A percentile compares a stretch with the other conserved stretches of the same genome.
Evolutionary conservation across 345 rosid species (phyloP).

Genomic region (Eucalyptus cloeziana): DNA sequence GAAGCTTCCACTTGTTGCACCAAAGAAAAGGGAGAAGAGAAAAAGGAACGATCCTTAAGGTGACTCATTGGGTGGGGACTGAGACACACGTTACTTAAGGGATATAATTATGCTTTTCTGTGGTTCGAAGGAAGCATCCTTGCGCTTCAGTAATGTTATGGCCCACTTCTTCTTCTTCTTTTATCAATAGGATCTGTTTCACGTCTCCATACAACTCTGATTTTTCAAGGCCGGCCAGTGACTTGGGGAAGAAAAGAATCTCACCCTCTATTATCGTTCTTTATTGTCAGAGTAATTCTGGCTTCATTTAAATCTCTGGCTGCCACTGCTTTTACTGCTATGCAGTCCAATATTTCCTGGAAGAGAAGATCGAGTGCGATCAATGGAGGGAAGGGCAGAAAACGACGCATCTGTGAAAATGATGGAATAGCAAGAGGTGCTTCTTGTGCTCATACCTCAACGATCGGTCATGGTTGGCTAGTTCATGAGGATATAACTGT

Average conservation of each 20-base stretch:
- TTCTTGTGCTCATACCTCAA: background rate
- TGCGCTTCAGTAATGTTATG: background rate
- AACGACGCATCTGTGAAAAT: background rate
- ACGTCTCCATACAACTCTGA: background rate
- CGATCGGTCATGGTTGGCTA: background rate
- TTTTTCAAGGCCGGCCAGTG: background rate
- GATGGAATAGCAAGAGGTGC: background rate
- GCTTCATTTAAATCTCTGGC: background rate
- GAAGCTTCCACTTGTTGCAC: background rate
- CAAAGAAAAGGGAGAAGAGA: background rate
- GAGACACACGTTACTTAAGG: background rate
- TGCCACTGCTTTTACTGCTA: background rate
- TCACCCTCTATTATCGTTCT: background rate
- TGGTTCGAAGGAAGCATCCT: slow-evolving; percentile 5
- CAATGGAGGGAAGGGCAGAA: background rate
- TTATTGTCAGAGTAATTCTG: background rate
- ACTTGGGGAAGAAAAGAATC: background rate
- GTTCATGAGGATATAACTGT: background rate
- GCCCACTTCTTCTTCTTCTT: background rate
- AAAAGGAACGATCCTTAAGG: background rate
- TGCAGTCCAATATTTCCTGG: background rate
- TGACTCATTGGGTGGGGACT: background rate
- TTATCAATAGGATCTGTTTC: background rate
- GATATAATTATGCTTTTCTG: background rate
- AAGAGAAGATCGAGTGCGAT: background rate